Evolutionary conservation across 768 basidiomycete genomes (phyloP).

Genomic region (Coprinopsis cinerea): DNA sequence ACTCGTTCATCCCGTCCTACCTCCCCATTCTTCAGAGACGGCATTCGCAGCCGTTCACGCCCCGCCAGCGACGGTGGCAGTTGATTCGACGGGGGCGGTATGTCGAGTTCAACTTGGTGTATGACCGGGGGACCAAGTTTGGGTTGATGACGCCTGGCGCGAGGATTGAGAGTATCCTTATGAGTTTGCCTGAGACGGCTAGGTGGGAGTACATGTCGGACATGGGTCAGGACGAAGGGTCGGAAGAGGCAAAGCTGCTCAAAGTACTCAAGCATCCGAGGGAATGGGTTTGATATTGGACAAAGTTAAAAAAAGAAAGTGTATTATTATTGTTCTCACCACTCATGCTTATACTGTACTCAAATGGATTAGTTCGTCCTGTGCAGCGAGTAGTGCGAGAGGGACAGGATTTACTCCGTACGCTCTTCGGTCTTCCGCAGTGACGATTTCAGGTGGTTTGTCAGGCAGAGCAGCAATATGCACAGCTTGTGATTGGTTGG

Average conservation of each 20-base stretch:
- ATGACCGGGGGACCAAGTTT: constrained; percentile 85
- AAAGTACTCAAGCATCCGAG: constrained; percentile 54
- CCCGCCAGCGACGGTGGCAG: constrained; percentile 84
- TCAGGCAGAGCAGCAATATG: no score
- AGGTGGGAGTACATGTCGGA: constrained; percentile 89
- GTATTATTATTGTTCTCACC: no score
- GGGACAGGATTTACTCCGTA: no score
- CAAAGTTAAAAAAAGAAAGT: no score
- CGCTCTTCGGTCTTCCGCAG: no score
- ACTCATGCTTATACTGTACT: no score
- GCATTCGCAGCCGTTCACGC: constrained; percentile 48
- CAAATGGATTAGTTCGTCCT: no score
- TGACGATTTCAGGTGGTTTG: no score
- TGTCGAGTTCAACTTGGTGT: constrained; percentile 90
- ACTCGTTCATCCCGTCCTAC: constrained; percentile 87
- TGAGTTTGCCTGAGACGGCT: constrained; percentile 84
- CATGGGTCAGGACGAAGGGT: constrained; percentile 55
- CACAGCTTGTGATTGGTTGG: no score
- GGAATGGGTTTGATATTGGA: no score
- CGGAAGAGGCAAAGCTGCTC: constrained; percentile 61
- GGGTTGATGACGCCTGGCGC: constrained; percentile 81
- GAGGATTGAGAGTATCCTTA: constrained; percentile 83
- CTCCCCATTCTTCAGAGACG: constrained; percentile 74
- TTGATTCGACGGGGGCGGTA: constrained; percentile 86
- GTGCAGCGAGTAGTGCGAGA: no score